Evolutionary conservation across 1,284 basidiomycete genomes (phyloP).

Genomic region (Apiotrichum akiyoshidainum): DNA sequence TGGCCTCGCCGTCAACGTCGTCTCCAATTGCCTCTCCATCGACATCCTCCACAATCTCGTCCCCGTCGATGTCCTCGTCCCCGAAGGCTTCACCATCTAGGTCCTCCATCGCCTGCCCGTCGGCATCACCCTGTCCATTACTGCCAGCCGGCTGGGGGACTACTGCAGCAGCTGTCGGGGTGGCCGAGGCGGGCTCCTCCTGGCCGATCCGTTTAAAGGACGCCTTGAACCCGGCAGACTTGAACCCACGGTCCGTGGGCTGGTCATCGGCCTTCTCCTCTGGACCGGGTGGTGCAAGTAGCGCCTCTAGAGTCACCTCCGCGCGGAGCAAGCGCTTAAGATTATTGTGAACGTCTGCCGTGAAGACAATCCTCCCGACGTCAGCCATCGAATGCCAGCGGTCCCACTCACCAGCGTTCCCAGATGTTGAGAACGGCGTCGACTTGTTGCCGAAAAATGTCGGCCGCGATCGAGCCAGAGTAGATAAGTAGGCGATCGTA

Average conservation of each 20-base stretch:
- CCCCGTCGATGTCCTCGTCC: constrained; percentile 51
- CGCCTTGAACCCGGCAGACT: constrained; percentile 62
- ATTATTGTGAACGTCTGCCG: constrained; percentile 72
- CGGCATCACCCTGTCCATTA: neutral
- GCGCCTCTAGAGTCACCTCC: constrained; percentile 30
- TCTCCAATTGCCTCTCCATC: constrained; percentile 2
- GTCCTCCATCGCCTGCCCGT: constrained; percentile 29
- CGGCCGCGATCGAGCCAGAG: constrained; percentile 85
- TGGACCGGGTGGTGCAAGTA: neutral
- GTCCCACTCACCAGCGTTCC: constrained; percentile 69
- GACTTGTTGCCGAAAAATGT: constrained; percentile 88
- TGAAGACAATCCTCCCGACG: constrained; percentile 68
- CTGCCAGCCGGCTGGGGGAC: neutral
- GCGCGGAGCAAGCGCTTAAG: constrained; percentile 72
- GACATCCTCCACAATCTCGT: constrained; percentile 17
- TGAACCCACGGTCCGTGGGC: constrained; percentile 61
- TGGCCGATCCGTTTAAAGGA: constrained; percentile 44
- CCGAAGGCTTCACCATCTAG: constrained; percentile 24
- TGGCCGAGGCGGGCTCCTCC: constrained; percentile 14
- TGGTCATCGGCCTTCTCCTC: neutral
- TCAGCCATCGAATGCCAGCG: constrained; percentile 5
- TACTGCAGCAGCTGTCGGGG: neutral
- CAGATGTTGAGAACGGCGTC: constrained; percentile 80
- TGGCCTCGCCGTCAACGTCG: constrained; percentile 14
- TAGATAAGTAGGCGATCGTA: constrained; percentile 70